Base-by-base conservation (phyloP, 2,329 filamentous ascomycete genomes). In the Ophiostoma quercus region DNA sequence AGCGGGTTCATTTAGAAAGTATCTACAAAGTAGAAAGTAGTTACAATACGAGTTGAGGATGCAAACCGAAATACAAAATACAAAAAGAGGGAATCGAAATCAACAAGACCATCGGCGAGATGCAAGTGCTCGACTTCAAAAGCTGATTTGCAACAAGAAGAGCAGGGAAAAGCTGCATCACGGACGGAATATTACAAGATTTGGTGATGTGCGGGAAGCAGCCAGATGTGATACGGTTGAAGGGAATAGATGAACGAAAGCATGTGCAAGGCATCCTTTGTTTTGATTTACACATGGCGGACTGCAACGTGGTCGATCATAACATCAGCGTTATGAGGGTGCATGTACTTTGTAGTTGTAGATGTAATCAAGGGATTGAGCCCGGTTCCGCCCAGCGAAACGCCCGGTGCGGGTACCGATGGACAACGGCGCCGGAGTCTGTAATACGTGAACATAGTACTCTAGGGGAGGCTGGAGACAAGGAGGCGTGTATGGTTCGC, bases 371-470 rank as follows among this genome's bases (percentile, higher is more conserved):
- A 65, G 62, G 60, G 62, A 62, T 25, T 25, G n/a, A 65, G 62
- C 34, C 62, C 62, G 32, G 62, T 65, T 65, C 62, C 62, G 62
- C 62, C 62, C 60, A 63, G 60, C 32, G 7, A 39, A 29, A 39
- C 34, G 62, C 34, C 34, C 62, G 62, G 9, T 37, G 32, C 34
- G 62, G 62, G 19, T 39, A 37, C 32, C 34, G 62, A 8, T 39
- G 62, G 19, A 22, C 60, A 65, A 65, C 62, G 62, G 62, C 62
- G 34, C 62, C 62, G 62, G 62, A 16, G 16, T 29, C 29, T 8
- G 60, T 16, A 37, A 19, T 12, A 32, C 32, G n/a, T n/a, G n/a
- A n/a, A 16, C n/a, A 60, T 25, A 60, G 4, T 29, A n/a, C n/a
- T n/a, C n/a, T n/a, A n/a, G n/a, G 8, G n/a, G 22, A 60, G 54